Conservation (phyloP, 2,329 filamentous ascomycete species). For the Ophiostoma angusticollis region DNA sequence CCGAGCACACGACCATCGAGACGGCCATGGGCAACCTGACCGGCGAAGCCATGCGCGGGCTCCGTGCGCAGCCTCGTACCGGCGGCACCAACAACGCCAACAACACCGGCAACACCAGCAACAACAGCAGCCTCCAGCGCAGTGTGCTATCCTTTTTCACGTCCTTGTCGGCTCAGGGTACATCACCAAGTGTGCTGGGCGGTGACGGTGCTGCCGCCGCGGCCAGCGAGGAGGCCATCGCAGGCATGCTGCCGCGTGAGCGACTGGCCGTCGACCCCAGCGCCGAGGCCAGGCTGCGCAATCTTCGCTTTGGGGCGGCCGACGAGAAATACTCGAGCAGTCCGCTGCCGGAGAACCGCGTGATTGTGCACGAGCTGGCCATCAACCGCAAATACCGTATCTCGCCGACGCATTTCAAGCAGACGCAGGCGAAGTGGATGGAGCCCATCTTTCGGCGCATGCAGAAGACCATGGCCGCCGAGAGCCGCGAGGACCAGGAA, state of each 20-base stretch:
- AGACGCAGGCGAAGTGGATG: slow-evolving; percentile 38
- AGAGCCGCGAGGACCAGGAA: slow-evolving; percentile 50
- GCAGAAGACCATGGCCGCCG: slow-evolving; percentile 52
- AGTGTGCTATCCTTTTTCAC: no score
- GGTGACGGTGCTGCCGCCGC: neutral
- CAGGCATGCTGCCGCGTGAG: slow-evolving; percentile 4
- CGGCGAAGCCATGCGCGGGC: neutral
- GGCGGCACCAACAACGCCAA: neutral
- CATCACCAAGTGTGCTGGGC: no score
- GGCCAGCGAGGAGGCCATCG: slow-evolving; percentile 4
- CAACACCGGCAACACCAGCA: neutral
- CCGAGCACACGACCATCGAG: slow-evolving; percentile 30
- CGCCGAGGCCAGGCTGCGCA: slow-evolving; percentile 22
- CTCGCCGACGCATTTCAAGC: slow-evolving; percentile 45
- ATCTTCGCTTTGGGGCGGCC: slow-evolving; percentile 25
- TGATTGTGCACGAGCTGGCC: slow-evolving; percentile 66
- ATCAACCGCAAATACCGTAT: slow-evolving; percentile 70
- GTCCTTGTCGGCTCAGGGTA: no score
- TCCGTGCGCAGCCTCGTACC: neutral
- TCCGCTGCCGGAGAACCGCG: slow-evolving; percentile 59
- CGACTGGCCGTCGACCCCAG: slow-evolving; percentile 1
- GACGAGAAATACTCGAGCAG: slow-evolving; percentile 11
- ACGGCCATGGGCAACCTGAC: slow-evolving; percentile 27
- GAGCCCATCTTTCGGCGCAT: slow-evolving; percentile 42
- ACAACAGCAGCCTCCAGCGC: no score